These are phyloP conservation scores for Cyberlindnera petersonii DNA, from an alignment of 805 yeast species.

Conservation along the genomic window DNA sequence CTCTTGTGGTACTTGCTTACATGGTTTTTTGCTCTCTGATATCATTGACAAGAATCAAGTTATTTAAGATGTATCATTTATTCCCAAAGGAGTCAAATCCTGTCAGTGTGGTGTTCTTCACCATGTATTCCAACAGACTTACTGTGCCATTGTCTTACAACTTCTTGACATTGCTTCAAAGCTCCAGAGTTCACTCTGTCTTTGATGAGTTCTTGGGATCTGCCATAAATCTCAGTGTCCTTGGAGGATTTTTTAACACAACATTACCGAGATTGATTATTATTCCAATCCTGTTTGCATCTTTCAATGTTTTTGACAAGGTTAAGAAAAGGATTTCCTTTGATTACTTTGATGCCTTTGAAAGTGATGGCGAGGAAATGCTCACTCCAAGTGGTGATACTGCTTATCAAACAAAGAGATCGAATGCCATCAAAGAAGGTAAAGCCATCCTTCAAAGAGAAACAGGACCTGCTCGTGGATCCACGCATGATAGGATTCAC, in stretches of 20 bases:
- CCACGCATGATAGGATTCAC: slow-evolving; percentile 4
- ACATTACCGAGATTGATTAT: slow-evolving; percentile 72
- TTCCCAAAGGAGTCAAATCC: slow-evolving; percentile 71
- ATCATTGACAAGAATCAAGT: slow-evolving; percentile 60
- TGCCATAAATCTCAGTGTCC: slow-evolving; percentile 69
- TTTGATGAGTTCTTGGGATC: slow-evolving; percentile 75
- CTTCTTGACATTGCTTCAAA: slow-evolving; percentile 57
- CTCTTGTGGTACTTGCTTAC: slow-evolving; percentile 46
- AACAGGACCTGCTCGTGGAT: slow-evolving; percentile 10
- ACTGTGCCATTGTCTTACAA: slow-evolving; percentile 81
- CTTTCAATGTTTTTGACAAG: slow-evolving; percentile 64
- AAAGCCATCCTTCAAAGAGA: slow-evolving; percentile 26
- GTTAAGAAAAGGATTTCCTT: slow-evolving; percentile 35
- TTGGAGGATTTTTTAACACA: slow-evolving; percentile 68
- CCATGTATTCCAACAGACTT: slow-evolving; percentile 75
- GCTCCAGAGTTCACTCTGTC: slow-evolving; percentile 42
- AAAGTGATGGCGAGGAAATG: slow-evolving; percentile 39
- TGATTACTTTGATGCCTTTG: slow-evolving; percentile 34
- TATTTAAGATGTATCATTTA: slow-evolving; percentile 74
- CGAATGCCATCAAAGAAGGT: slow-evolving; percentile 22
- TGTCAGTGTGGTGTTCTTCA: slow-evolving; percentile 69
- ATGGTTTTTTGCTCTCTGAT: slow-evolving; percentile 67
- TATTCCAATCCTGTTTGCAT: slow-evolving; percentile 62
- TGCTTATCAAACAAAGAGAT: slow-evolving; percentile 16
- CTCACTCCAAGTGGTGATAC: slow-evolving; percentile 14